Evolutionary conservation across 1,139 yeast species (phyloP).

Genomic region (Suhomyces bolitotheri): DNA sequence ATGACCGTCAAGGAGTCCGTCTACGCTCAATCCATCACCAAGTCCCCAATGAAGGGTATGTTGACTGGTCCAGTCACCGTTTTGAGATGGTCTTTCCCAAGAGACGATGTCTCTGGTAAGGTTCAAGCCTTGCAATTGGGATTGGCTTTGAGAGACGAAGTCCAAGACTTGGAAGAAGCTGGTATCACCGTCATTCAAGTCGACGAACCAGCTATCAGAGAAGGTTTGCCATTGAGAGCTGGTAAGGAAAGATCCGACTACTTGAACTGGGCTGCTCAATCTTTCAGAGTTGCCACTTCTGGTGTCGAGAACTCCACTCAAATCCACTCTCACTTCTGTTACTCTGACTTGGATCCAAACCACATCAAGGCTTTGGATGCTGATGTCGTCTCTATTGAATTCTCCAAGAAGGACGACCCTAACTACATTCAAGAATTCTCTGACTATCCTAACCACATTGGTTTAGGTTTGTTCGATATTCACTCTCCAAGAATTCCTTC

Average conservation of each 20-base stretch:
- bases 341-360: conserved; percentile 99
- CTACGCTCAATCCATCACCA: conserved; percentile 95
- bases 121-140: conserved; percentile 97
- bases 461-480: conserved; percentile 97
- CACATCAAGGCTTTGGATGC: conserved; percentile 99
- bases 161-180: conserved; percentile 95
- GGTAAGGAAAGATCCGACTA: conserved; percentile 96
- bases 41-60: conserved; percentile 99
- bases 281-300: conserved; percentile 99
- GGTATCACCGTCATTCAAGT: conserved; percentile 98
- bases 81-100: conserved; percentile 99
- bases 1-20: conserved; percentile 99
- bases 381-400: conserved; percentile 98
- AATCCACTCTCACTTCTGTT: conserved; percentile 99
- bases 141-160: conserved; percentile 98
- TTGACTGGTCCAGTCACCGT: conserved; percentile 99
- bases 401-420: conserved; percentile 99
- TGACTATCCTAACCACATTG: conserved; percentile 98
- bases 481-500: conserved; percentile 99
- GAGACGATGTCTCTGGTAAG: conserved; percentile 95
- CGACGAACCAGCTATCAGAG: conserved; percentile 99
- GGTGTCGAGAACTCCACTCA: conserved; percentile 95
- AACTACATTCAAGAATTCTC: conserved; percentile 97
- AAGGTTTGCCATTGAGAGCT: conserved; percentile 98
- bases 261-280: conserved; percentile 98